Conservation (phyloP, 2,329 filamentous ascomycete species). For the Trichoderma gracile region DNA sequence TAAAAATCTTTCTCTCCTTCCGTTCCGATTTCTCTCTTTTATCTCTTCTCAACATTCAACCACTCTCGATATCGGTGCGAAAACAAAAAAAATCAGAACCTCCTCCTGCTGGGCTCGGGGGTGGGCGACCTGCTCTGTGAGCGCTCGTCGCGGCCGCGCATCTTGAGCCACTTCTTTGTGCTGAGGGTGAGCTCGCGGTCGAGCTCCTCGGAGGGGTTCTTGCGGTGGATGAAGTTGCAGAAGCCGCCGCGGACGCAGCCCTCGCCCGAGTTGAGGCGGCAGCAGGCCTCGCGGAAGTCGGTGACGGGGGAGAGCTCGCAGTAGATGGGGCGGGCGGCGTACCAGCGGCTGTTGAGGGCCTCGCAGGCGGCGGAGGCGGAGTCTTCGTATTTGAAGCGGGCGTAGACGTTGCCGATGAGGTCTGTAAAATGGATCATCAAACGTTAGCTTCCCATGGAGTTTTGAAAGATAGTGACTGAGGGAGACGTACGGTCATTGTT, state of each 20-base stretch:
- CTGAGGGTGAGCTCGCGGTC: conserved; percentile 82
- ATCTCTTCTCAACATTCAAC: no score
- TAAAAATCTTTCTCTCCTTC: conserved; percentile 31
- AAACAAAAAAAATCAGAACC: conserved; percentile 53
- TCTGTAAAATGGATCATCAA: conserved; percentile 51
- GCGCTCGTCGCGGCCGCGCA: conserved; percentile 78
- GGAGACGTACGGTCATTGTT: conserved; percentile 95
- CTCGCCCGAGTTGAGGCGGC: conserved; percentile 89
- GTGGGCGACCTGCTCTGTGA: conserved; percentile 81
- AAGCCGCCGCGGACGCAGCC: conserved; percentile 95
- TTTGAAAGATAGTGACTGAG: no score
- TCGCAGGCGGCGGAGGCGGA: conserved; percentile 91
- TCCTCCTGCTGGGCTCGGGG: conserved; percentile 76
- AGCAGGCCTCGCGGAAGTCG: conserved; percentile 97
- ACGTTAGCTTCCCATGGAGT: conserved; percentile 21
- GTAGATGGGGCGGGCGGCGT: conserved; percentile 94
- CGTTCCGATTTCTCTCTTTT: no score
- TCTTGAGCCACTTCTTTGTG: conserved; percentile 95
- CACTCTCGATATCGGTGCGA: no score
- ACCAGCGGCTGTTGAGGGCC: conserved; percentile 92
- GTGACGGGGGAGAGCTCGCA: conserved; percentile 96
- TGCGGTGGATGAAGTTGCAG: conserved; percentile 99
- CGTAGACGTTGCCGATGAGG: conserved; percentile 98
- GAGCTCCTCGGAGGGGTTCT: conserved; percentile 86
- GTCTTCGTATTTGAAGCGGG: conserved; percentile 99